These are phyloP conservation scores for Moesziomyces parantarcticus DNA, from an alignment of 1,284 basidiomycete species.

Conservation along the genomic window DNA sequence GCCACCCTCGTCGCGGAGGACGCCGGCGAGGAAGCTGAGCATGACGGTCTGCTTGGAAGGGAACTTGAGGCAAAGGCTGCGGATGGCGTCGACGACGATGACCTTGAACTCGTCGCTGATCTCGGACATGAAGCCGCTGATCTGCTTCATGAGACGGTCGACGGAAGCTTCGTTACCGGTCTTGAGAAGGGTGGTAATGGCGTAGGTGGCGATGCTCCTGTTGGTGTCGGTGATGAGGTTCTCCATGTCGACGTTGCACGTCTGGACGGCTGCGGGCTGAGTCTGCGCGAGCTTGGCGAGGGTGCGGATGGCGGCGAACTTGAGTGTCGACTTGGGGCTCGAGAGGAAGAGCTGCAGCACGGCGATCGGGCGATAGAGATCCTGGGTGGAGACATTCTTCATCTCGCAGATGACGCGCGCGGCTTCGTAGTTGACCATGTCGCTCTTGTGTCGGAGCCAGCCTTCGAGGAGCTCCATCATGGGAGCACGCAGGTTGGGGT, in stretches of 20 bases:
- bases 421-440: conserved; percentile 99
- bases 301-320: conserved; percentile 97
- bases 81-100: conserved; percentile 98
- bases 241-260: conserved; percentile 97
- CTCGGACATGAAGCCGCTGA: conserved; percentile 98
- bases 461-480: conserved; percentile 95
- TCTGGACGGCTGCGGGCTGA: conserved; percentile 84
- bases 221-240: conserved; percentile 96
- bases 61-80: conserved; percentile 98
- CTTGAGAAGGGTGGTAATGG: conserved; percentile 98
- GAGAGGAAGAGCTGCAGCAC: conserved; percentile 67
- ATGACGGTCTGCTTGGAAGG: conserved; percentile 85
- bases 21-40: conserved; percentile 72
- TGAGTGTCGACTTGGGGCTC: conserved; percentile 75
- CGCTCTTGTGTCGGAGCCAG: conserved; percentile 97
- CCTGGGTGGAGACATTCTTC: conserved; percentile 80
- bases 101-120: conserved; percentile 99
- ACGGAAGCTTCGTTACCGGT: conserved; percentile 99
- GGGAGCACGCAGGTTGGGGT: conserved; percentile 71
- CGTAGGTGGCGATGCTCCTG: conserved; percentile 96
- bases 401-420: conserved; percentile 97
- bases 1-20: conserved; percentile 80
- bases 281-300: conserved; percentile 82
- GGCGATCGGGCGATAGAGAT: conserved; percentile 83
- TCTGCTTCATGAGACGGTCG: conserved; percentile 99